Evolutionary conservation across 345 rosid genomes (phyloP).

Genomic region (Angophora floribunda): DNA sequence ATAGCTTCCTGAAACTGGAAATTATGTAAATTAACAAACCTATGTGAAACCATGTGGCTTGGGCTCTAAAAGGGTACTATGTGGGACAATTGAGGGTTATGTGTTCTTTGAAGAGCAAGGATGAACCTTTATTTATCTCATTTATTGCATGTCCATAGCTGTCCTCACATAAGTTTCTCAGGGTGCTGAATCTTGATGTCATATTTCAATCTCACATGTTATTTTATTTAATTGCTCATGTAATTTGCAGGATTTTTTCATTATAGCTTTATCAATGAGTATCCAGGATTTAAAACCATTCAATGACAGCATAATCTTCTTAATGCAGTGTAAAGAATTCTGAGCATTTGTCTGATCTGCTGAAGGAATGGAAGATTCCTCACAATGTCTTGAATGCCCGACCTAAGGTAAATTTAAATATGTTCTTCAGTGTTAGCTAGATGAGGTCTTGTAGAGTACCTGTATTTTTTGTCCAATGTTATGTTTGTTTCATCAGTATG

Average conservation of each 20-base stretch:
- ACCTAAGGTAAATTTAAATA: conserved; percentile 56
- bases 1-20: neutral
- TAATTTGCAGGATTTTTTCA: neutral
- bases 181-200: neutral
- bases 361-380: conserved; percentile 69
- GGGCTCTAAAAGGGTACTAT: neutral
- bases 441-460: neutral
- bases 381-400: conserved; percentile 96
- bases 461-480: neutral
- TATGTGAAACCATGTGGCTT: neutral
- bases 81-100: neutral
- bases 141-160: neutral
- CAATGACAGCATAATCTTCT: neutral
- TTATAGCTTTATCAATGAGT: neutral
- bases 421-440: neutral
- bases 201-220: neutral
- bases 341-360: conserved; percentile 78
- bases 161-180: neutral
- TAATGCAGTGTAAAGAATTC: conserved; percentile 86
- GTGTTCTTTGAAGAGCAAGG: neutral
- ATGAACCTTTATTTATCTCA: neutral
- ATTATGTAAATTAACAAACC: neutral
- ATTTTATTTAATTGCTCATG: neutral
- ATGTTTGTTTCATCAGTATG: conserved; percentile 45
- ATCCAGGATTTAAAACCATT: neutral